Evolutionary conservation across 331 rosid genomes (phyloP).

Genomic region (Malus hybrid): DNA sequence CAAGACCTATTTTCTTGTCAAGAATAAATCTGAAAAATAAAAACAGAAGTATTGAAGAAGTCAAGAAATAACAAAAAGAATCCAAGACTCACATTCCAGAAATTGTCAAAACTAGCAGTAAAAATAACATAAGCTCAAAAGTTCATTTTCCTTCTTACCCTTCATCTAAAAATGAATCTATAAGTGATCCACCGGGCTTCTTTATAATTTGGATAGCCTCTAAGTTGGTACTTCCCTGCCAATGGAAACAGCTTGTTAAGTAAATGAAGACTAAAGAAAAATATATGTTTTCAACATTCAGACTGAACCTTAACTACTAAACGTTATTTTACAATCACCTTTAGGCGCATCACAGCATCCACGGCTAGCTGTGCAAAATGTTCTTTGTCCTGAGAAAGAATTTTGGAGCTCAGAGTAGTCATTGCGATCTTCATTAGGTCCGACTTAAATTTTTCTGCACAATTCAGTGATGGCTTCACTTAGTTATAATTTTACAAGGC

Average conservation of each 20-base stretch:
- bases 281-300: not conserved
- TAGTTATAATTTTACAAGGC: slow-evolving; percentile 5
- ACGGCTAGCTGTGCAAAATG: slow-evolving; percentile 89
- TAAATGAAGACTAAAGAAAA: not conserved
- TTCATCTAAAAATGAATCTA: slow-evolving; percentile 88
- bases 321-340: slow-evolving; percentile 40
- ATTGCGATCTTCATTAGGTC: slow-evolving; percentile 94
- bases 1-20: slow-evolving; percentile 98
- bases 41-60: not conserved
- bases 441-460: slow-evolving; percentile 73
- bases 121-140: not conserved
- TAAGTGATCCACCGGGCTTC: slow-evolving; percentile 93
- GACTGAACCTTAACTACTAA: not conserved
- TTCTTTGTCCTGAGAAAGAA: slow-evolving; percentile 92
- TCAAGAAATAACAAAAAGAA: not conserved
- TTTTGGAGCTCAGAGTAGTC: slow-evolving; percentile 97
- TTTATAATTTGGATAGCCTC: slow-evolving; percentile 88
- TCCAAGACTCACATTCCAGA: not conserved
- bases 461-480: slow-evolving; percentile 10
- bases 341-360: slow-evolving; percentile 92
- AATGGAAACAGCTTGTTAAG: slow-evolving; percentile 16
- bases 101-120: not conserved
- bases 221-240: slow-evolving; percentile 96
- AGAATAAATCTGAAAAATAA: slow-evolving; percentile 70
- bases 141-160: slow-evolving; percentile 40